A percentile compares a stretch with the other conserved stretches of the same genome.
These are phyloP conservation scores for Microdochium trichocladiopsis DNA, from an alignment of 2,329 filamentous ascomycete genomes.

Conservation along the genomic window DNA sequence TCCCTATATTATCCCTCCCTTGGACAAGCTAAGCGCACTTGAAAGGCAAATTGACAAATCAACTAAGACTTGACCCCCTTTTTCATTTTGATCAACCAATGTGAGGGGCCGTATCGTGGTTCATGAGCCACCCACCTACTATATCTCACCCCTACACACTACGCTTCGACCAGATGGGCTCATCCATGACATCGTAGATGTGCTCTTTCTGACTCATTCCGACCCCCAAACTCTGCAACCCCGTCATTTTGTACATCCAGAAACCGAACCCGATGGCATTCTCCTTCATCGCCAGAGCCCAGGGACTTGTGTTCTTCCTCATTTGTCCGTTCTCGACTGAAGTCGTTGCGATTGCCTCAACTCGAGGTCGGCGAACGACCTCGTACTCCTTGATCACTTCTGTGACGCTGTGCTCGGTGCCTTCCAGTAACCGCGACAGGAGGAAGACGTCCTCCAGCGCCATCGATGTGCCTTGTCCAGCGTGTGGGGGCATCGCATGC, in stretches of 20 bases:
- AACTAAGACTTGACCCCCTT: not conserved
- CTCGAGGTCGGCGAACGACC: conserved; percentile 1
- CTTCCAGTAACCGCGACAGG: conserved; percentile 29
- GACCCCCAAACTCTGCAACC: conserved; percentile 2
- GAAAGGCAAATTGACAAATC: not conserved
- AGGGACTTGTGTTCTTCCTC: conserved; percentile 4
- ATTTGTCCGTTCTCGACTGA: conserved; percentile 2
- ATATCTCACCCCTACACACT: not conserved
- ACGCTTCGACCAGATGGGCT: not conserved
- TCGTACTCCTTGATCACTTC: conserved; percentile 2
- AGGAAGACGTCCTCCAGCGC: conserved; percentile 47
- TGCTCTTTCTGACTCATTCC: conserved; percentile 3
- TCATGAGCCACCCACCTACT: not conserved
- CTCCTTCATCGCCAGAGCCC: conserved; percentile 3
- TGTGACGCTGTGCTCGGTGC: not conserved
- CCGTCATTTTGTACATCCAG: conserved; percentile 3
- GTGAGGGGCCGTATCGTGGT: not conserved
- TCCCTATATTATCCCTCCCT: not conserved
- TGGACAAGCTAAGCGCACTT: not conserved
- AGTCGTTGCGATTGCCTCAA: conserved; percentile 2
- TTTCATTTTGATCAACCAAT: not conserved
- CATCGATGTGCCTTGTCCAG: conserved; percentile 48
- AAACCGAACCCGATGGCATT: conserved; percentile 2
- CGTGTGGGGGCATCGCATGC: conserved; percentile 45
- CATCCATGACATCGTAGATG: conserved; percentile 3